These are phyloP conservation scores for Takashimella tepidaria DNA, from an alignment of 1,284 basidiomycete genomes.

Conservation along the genomic window DNA sequence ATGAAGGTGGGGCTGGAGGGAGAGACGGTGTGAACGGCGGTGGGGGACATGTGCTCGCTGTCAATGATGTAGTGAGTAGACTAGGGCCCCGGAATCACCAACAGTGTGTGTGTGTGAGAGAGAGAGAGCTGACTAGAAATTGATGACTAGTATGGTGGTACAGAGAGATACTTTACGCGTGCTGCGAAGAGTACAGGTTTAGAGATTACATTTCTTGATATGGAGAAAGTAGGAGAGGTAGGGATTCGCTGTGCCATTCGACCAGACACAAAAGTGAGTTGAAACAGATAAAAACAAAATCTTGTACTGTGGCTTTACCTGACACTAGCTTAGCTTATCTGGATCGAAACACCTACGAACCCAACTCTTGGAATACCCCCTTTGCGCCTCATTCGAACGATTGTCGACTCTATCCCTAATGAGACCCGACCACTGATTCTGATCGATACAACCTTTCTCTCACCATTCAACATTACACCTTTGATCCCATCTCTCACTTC, in stretches of 20 bases:
- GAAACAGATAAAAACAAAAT: neutral
- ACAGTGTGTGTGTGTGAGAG: too few species aligned
- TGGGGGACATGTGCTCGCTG: conserved; percentile 74
- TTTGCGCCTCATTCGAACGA: conserved; percentile 67
- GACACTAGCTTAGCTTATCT: conserved; percentile 63
- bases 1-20: conserved; percentile 40
- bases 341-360: conserved; percentile 95
- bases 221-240: conserved; percentile 64
- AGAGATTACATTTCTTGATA: conserved; percentile 76
- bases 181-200: conserved; percentile 67
- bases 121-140: conserved; percentile 2
- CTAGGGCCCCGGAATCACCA: too few species aligned
- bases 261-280: conserved; percentile 72
- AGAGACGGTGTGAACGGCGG: conserved; percentile 37
- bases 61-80: conserved; percentile 71
- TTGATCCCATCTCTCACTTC: conserved; percentile 58
- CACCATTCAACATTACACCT: conserved; percentile 86
- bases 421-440: conserved; percentile 55
- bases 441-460: conserved; percentile 89
- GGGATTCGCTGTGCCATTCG: conserved; percentile 61
- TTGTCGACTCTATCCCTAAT: conserved; percentile 56
- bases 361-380: conserved; percentile 65
- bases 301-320: neutral
- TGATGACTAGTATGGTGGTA: conserved; percentile 68
- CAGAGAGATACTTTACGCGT: conserved; percentile 73